Conservation (phyloP, 768 basidiomycete genomes). For the Lactarius quietus region DNA sequence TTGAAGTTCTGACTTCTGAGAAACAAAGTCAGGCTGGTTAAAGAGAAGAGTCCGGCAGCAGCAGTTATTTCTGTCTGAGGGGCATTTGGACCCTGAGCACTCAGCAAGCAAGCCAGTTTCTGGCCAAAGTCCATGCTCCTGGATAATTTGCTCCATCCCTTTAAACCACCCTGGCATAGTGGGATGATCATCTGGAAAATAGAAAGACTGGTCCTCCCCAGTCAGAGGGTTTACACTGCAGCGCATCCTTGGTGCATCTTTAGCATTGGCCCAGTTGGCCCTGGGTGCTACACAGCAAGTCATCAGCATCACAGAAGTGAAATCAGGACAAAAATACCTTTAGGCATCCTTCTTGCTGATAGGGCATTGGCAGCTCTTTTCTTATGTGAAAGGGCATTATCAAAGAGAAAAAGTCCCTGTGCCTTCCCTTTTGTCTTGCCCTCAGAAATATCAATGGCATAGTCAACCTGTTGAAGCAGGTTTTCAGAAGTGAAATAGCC, state of each 20-base stretch:
- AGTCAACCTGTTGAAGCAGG: slow-evolving; percentile 30
- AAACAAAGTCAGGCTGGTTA: background rate
- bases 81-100: background rate
- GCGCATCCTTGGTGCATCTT: too few relatives aligned
- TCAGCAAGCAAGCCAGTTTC: background rate
- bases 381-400: slow-evolving; percentile 31
- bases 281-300: too few relatives aligned
- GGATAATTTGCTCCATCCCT: background rate
- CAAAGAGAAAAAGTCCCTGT: slow-evolving; percentile 32
- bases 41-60: background rate
- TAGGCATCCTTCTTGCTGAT: too few relatives aligned
- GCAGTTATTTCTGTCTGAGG: background rate
- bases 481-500: slow-evolving; percentile 34
- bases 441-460: slow-evolving; percentile 36
- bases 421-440: slow-evolving; percentile 29
- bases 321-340: too few relatives aligned
- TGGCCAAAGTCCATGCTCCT: background rate
- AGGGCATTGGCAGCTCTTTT: slow-evolving; percentile 26
- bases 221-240: too few relatives aligned
- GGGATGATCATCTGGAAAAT: background rate
- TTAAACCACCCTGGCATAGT: slow-evolving; percentile 4
- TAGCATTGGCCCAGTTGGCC: too few relatives aligned
- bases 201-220: background rate
- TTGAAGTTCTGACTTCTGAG: background rate
- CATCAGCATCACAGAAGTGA: too few relatives aligned